Base-by-base conservation (phyloP, 2,329 filamentous ascomycete genomes). In the Aureobasidium sp. region DNA sequence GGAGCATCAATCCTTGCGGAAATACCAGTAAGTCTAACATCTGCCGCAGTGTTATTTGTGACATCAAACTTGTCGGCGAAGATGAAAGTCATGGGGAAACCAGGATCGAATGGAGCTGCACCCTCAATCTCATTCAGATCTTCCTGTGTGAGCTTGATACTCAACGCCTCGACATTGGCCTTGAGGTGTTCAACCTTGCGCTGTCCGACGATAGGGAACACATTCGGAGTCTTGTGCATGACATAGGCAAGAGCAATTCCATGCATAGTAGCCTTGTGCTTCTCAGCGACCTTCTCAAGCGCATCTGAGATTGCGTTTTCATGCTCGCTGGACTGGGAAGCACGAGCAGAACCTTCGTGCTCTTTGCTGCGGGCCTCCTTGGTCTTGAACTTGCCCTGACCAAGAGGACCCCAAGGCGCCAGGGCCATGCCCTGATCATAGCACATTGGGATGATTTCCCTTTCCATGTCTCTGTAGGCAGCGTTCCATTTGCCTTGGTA, bases 121-220 rank as follows among this genome's bases (percentile, higher is more conserved):
- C 69, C 75, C 64, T 92, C 88, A 63, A 92, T 85, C 67, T 85
- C 81, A 41, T 82, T 74, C 29, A 92, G 82, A 47, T 92, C 86
- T 63, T 87, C 79, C 0, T 78, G 71, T 0, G 76, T 81, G 39
- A 92, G 75, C 61, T 80, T 75, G 46, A 91, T 75, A 1, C 77
- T 79, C 41, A 92, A 77, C 0, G 87, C 86, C 68, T 87, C 82
- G 66, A 91, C 87, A 68, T 90, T 91, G 63, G 79, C 80, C 69
- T 86, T 82, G 44, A 92, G 75, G 70, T 92, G 87, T 55, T 87
- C 83, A 10, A 89, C 72, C 67, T 85, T 90, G 12, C 87, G 81
- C 0, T 86, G 86, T 12, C 88, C 88, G 5, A 90, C 78, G 44
- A 92, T 84, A 1, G 89, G 89, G 69, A 89, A 90, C 13, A 91